Base-by-base conservation (phyloP, 768 basidiomycete species). In the Mycena alexandri region DNA sequence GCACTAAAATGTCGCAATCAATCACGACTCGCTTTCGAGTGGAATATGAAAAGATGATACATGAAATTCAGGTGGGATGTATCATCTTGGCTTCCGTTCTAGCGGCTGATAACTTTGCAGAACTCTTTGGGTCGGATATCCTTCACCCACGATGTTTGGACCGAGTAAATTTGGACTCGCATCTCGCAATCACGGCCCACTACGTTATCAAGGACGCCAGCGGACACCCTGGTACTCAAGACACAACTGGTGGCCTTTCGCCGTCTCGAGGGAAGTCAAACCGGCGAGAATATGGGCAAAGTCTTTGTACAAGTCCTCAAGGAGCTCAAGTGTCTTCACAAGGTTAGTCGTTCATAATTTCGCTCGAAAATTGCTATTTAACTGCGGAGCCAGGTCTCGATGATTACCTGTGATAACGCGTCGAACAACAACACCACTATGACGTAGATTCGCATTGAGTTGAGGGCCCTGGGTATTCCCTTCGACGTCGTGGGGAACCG, bases 131-230 rank as follows among this genome's bases (percentile, higher is more conserved):
- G 68, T 0, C 53, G 69, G 0, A 47, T 74, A 8, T 67, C 65
- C 0, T 71, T 64, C 10, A 74, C 65, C 2, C 43, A 60, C 12
- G 65, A 74, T 36, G 60, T 74, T n/a, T 74, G 73, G 68, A 57
- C 60, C 68, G 68, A 13, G 21, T 51, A 7, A 63, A 67, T 16
- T 42, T 61, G 0, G 21, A 61, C 34, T 65, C 68, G 0, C 72
- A 67, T 29, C 43, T 74, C 5, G 71, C 68, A 0, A 21, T 75
- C 21, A 75, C 71, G 0, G 61, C 54, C 1, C 73, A 74, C 36
- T 72, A 70, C 52, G 65, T 71, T 0, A 46, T 46, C 12, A 68
- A 38, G 4, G 57, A 68, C 9, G 13, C 19, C 16, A 52, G 55
- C 33, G 60, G 51, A 0, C 4, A 29, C 3, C 1, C 67, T 75